A percentile compares a stretch with the other conserved stretches of the same genome.
phyloP scores from a whole-genome alignment of 768 basidiomycete genomes.

The Podaxis rugospora region DNA sequence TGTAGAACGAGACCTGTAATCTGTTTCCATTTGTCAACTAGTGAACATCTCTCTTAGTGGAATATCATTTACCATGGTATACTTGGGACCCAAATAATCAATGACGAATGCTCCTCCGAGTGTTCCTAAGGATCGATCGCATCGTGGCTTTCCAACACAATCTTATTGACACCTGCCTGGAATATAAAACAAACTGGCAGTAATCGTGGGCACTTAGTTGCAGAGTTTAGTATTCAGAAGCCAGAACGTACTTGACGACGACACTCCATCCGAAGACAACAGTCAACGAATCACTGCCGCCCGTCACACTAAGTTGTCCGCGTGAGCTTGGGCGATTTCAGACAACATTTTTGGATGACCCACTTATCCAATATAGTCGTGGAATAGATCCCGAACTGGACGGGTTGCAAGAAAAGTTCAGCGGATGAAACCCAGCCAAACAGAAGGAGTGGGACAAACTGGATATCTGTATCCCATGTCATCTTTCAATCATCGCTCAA shows the following conservation, averaged over 20 bases:
- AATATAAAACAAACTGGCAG: constrained; percentile 32
- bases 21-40: constrained; percentile 24
- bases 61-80: constrained; percentile 52
- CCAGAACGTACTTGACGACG: constrained; percentile 64
- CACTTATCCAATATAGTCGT: constrained; percentile 70
- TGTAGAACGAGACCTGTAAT: constrained; percentile 65
- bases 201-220: neutral
- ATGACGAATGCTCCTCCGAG: constrained; percentile 71
- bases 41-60: neutral
- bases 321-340: neutral
- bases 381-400: constrained; percentile 76
- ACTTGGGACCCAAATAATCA: constrained; percentile 73
- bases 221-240: neutral
- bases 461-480: constrained; percentile 45
- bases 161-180: constrained; percentile 22
- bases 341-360: constrained; percentile 11
- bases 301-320: constrained; percentile 46
- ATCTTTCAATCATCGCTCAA: neutral
- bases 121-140: constrained; percentile 50
- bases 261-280: constrained; percentile 82
- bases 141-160: constrained; percentile 22
- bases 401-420: neutral
- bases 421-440: neutral
- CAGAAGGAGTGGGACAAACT: constrained; percentile 32
- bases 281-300: constrained; percentile 42